phyloP scores from a whole-genome alignment of 345 rosid species.

The Fremontodendron californicum region DNA sequence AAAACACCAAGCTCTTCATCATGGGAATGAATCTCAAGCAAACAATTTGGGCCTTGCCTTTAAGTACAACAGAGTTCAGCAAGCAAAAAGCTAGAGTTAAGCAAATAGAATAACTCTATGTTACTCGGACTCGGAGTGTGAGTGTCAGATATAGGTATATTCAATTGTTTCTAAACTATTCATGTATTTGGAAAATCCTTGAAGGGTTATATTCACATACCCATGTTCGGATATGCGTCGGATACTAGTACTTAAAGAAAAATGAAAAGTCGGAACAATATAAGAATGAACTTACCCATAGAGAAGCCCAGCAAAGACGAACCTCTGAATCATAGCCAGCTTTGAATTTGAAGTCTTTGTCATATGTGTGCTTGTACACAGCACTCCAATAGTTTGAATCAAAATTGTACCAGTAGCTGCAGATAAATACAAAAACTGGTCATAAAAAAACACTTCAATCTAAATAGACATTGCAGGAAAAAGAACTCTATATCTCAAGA shows the following conservation, averaged over 20 bases:
- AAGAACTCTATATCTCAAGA: not conserved
- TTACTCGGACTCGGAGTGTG: no score
- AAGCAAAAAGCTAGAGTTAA: not conserved
- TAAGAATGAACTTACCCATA: slow-evolving; percentile 86
- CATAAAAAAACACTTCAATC: not conserved
- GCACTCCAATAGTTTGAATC: slow-evolving; percentile 88
- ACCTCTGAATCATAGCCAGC: slow-evolving; percentile 87
- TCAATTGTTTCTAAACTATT: no score
- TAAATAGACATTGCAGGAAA: not conserved
- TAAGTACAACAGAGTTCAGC: not conserved
- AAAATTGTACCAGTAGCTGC: slow-evolving; percentile 87
- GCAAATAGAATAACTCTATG: not conserved
- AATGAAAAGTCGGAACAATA: no score
- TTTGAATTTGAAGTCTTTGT: slow-evolving; percentile 83
- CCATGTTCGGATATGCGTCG: no score
- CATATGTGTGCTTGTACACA: slow-evolving; percentile 80
- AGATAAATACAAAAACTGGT: slow-evolving; percentile 9
- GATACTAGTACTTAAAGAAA: no score
- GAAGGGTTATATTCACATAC: no score
- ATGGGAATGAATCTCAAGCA: not conserved
- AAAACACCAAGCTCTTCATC: not conserved
- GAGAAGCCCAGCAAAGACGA: slow-evolving; percentile 92
- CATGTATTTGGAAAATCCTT: no score
- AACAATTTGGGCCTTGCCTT: not conserved
- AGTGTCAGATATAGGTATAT: no score